These are phyloP conservation scores for Rubroboletus satanas DNA, from an alignment of 768 basidiomycete genomes.

Conservation along the genomic window DNA sequence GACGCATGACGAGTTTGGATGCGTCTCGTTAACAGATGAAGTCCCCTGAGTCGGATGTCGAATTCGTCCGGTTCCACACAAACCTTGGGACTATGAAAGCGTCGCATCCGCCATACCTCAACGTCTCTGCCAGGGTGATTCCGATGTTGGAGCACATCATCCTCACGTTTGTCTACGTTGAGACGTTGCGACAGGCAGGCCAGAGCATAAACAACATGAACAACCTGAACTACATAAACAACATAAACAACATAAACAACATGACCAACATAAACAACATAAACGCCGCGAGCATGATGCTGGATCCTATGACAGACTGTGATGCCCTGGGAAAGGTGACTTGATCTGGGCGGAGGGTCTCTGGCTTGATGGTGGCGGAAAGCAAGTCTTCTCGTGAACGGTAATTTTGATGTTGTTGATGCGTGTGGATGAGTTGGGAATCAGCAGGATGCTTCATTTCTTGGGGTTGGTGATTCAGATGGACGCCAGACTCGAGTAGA, in stretches of 20 bases:
- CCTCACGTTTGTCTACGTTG: too few relatives aligned
- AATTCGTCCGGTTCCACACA: too few relatives aligned
- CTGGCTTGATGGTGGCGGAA: not conserved
- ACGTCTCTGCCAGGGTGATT: too few relatives aligned
- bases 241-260: not conserved
- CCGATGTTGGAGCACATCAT: too few relatives aligned
- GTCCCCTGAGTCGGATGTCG: too few relatives aligned
- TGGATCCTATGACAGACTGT: not conserved
- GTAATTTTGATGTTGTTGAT: not conserved
- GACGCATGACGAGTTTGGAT: too few relatives aligned
- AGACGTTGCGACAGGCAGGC: too few relatives aligned
- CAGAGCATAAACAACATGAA: not conserved
- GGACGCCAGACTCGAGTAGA: slow-evolving; percentile 46
- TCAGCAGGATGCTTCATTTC: not conserved
- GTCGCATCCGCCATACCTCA: too few relatives aligned
- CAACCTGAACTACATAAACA: too few relatives aligned
- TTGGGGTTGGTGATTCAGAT: not conserved
- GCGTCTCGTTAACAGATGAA: too few relatives aligned
- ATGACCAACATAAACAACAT: not conserved
- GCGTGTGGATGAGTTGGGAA: not conserved
- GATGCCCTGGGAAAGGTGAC: not conserved
- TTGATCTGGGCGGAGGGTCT: not conserved
- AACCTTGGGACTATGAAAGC: too few relatives aligned
- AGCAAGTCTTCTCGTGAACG: not conserved
- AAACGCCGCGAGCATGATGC: not conserved